Evolutionary conservation across 257 asterid genomes (phyloP).

Genomic region (Agastache rugosa): DNA sequence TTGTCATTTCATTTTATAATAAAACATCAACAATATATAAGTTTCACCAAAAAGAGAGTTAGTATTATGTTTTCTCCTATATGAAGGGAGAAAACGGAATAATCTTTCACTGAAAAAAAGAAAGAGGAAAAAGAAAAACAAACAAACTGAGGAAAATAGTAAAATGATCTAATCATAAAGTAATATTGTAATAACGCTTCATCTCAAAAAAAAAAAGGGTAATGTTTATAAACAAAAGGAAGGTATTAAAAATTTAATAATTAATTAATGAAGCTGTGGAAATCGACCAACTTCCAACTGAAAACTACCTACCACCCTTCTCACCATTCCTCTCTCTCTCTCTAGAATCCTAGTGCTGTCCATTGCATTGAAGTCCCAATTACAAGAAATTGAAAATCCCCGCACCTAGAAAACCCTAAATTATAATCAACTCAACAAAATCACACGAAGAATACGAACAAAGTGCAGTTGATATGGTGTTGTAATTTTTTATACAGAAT

Average conservation of each 20-base stretch:
- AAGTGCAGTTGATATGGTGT: neutral
- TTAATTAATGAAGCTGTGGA: constrained; percentile 15
- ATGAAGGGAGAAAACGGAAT: too few species aligned
- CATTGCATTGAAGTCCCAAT: constrained; percentile 34
- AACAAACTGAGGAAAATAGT: too few species aligned
- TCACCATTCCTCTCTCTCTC: constrained; percentile 31
- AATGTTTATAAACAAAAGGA: too few species aligned
- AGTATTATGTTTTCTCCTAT: too few species aligned
- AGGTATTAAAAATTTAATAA: neutral
- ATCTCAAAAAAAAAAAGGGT: too few species aligned
- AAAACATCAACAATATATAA: too few species aligned
- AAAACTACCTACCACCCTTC: constrained; percentile 51
- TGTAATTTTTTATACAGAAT: constrained; percentile 29
- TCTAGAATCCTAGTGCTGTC: constrained; percentile 26
- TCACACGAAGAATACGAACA: constrained; percentile 16
- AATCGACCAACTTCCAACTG: constrained; percentile 60
- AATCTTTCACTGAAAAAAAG: too few species aligned
- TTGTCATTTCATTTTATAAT: neutral
- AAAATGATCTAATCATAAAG: too few species aligned
- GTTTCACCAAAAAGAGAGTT: too few species aligned
- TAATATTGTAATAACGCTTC: too few species aligned
- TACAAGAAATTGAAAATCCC: constrained; percentile 23
- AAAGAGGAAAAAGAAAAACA: too few species aligned
- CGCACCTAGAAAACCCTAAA: constrained; percentile 17
- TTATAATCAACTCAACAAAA: constrained; percentile 23